phyloP scores from a whole-genome alignment of 805 yeast genomes.

The Nakazawaea ernobii region DNA sequence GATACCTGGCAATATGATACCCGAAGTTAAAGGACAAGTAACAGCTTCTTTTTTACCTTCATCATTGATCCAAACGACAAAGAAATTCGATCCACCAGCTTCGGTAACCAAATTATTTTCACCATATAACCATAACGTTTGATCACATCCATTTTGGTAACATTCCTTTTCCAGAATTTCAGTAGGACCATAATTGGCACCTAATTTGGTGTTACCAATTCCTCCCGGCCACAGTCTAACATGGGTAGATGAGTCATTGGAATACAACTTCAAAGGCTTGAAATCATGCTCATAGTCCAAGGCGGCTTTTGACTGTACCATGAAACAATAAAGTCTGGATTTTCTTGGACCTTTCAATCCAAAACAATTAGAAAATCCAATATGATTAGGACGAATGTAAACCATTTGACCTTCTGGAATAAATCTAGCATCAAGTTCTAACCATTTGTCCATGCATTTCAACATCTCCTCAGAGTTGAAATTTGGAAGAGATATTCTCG shows the following conservation, averaged over 20 bases:
- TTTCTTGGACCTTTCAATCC: conserved; percentile 40
- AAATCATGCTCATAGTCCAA: conserved; percentile 24
- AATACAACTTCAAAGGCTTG: conserved; percentile 40
- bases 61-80: conserved; percentile 38
- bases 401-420: conserved; percentile 40
- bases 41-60: conserved; percentile 40
- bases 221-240: conserved; percentile 59
- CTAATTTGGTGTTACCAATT: conserved; percentile 45
- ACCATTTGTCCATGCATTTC: conserved; percentile 35
- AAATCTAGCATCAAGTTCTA: conserved; percentile 35
- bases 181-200: conserved; percentile 53
- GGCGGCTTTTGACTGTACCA: conserved; percentile 37
- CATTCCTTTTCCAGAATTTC: conserved; percentile 40
- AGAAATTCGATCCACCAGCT: conserved; percentile 51
- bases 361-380: conserved; percentile 41
- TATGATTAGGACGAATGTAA: conserved; percentile 46
- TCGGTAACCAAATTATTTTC: conserved; percentile 47
- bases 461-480: conserved; percentile 40
- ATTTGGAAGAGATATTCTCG: conserved; percentile 40
- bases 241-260: conserved; percentile 40
- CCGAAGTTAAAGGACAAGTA: conserved; percentile 45
- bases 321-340: conserved; percentile 37
- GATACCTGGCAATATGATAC: conserved; percentile 48
- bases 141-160: conserved; percentile 40
- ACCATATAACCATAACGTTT: conserved; percentile 49